Conservation (phyloP, 1,139 yeast species). For the Kodamaea suecica region DNA sequence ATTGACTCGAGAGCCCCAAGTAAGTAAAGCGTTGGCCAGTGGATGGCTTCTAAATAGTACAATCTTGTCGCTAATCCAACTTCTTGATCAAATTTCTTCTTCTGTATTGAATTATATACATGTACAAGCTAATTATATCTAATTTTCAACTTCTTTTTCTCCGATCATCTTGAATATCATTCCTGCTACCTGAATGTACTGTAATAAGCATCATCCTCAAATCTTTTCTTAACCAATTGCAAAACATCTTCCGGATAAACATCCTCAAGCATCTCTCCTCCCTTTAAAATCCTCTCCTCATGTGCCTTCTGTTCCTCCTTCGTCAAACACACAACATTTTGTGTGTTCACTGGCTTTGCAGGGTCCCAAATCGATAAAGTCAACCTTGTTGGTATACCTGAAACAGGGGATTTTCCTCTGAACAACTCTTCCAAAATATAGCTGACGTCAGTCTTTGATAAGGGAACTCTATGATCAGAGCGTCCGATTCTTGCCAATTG, state of each 20-base stretch:
- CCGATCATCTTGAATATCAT: too few species aligned
- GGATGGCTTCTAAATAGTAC: too few species aligned
- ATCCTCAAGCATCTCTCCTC: constrained; percentile 56
- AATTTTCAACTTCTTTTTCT: not conserved
- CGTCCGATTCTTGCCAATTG: constrained; percentile 78
- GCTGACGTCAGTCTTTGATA: constrained; percentile 69
- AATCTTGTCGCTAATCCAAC: too few species aligned
- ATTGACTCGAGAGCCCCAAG: too few species aligned
- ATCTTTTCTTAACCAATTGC: constrained; percentile 57
- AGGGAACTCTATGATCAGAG: constrained; percentile 67
- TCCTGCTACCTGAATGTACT: constrained; percentile 44
- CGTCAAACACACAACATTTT: constrained; percentile 82
- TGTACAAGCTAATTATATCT: not conserved
- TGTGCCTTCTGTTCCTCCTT: constrained; percentile 81
- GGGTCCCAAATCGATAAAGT: constrained; percentile 86
- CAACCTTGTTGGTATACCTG: constrained; percentile 78
- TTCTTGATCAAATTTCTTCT: too few species aligned
- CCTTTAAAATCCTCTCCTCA: constrained; percentile 68
- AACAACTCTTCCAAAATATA: constrained; percentile 90
- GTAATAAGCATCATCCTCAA: constrained; percentile 72
- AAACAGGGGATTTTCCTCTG: constrained; percentile 86
- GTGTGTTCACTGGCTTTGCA: constrained; percentile 49
- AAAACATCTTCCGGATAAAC: constrained; percentile 65
- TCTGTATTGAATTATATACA: too few species aligned
- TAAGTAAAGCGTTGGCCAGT: too few species aligned